Base-by-base conservation (phyloP, 495 filamentous ascomycete species). In the Xylaria scruposa region DNA sequence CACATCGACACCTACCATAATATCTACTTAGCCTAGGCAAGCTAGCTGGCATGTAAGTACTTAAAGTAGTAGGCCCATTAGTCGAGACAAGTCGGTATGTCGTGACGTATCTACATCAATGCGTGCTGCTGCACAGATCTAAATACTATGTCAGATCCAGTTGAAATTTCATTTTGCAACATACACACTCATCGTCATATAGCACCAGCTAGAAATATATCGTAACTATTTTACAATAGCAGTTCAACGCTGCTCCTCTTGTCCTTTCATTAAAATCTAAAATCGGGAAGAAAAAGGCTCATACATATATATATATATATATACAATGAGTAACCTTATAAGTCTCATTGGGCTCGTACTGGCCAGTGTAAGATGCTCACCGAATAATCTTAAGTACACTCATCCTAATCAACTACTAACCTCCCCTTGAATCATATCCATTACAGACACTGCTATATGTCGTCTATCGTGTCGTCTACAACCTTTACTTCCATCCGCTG, bases 401-500 rank as follows among this genome's bases (percentile, higher is more conserved):
- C 9, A 49, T 49, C 6, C 5, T 8, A 8, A 19, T 49, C 17
- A 49, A n/a, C 19, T 49, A 19, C 19, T n/a, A 21, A 49, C 46
- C 15, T 15, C 44, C 44, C 19, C 44, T 46, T 13, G 17, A 46
- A 46, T 46, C 13, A 46, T 21, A n/a, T 49, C 46, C 46, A n/a
- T 21, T 40, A 44, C 61, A 64, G 61, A 64, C 40, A 15, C 6
- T 64, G 61, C 21, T 46, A 9, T 64, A 64, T 17, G 2, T 54
- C 44, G 31, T 46, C 38, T 4, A 31, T 46, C 21, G 10, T 46
- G 24, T 46, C 61, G 13, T 64, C 61, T 64, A 86, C 70, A 85
- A 84, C 73, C 71, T 88, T 69, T 82, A 72, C 71, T 77, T 87
- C 26, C 86, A 88, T 72, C 86, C 86, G 1, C 80, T 89, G 6